These are phyloP conservation scores for Rhynchosporium agropyri DNA, from an alignment of 2,329 filamentous ascomycete species.

Conservation along the genomic window DNA sequence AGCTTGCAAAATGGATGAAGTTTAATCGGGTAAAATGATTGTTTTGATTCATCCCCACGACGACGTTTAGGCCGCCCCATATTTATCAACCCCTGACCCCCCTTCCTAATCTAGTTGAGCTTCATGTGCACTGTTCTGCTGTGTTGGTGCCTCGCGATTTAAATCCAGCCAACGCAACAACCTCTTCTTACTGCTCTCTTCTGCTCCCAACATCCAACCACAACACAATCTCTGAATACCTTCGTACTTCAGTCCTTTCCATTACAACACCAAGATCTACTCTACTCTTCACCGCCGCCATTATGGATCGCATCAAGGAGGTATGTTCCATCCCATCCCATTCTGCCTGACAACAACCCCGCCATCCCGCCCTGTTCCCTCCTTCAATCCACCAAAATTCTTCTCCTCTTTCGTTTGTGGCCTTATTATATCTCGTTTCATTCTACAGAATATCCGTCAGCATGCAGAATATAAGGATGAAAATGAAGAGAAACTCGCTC, in stretches of 20 bases:
- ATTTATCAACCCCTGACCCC: slow-evolving; percentile 10
- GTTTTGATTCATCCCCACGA: slow-evolving; percentile 18
- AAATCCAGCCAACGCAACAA: neutral
- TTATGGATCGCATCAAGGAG: slow-evolving; percentile 90
- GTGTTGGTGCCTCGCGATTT: too few species aligned
- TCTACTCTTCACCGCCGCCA: slow-evolving; percentile 38
- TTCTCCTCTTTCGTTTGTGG: slow-evolving; percentile 11
- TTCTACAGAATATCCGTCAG: slow-evolving; percentile 4
- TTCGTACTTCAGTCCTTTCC: slow-evolving; percentile 6
- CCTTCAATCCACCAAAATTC: slow-evolving; percentile 7
- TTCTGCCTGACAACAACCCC: slow-evolving; percentile 34
- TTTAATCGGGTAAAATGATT: slow-evolving; percentile 14
- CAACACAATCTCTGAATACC: slow-evolving; percentile 8
- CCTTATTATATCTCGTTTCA: slow-evolving; percentile 3
- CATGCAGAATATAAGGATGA: neutral
- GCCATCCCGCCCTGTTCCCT: slow-evolving; percentile 31
- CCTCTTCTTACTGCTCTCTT: neutral
- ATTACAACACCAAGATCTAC: slow-evolving; percentile 13
- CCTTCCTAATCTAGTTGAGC: slow-evolving; percentile 15
- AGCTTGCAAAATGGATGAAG: neutral
- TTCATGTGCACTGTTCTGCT: too few species aligned
- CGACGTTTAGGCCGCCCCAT: slow-evolving; percentile 5
- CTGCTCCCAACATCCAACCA: slow-evolving; percentile 1
- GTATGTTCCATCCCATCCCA: slow-evolving; percentile 54
- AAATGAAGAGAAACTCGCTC: too few species aligned